A percentile compares a stretch with the other conserved stretches of the same genome.
Evolutionary conservation across 2,329 filamentous ascomycete species (phyloP).

Genomic region (Ophiocordyceps robertsii): DNA sequence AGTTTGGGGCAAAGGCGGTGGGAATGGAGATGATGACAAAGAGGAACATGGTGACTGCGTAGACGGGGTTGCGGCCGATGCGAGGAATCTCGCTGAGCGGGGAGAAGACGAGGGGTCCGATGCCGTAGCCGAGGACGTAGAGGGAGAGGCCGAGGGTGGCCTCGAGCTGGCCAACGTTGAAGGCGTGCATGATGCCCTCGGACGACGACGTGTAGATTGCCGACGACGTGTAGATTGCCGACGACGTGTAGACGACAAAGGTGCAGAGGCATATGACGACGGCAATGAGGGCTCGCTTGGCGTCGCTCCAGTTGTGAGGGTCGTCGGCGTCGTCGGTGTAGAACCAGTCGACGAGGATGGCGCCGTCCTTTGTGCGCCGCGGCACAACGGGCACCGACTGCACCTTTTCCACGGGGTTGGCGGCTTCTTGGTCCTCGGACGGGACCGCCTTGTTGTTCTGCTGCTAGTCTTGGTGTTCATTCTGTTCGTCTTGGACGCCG

Average conservation of each 20-base stretch:
- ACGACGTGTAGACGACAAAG: conserved; percentile 41
- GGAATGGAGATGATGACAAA: conserved; percentile 56
- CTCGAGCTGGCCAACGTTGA: conserved; percentile 35
- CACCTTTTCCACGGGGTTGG: conserved; percentile 20
- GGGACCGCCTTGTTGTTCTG: too few relatives aligned
- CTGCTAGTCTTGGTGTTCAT: background rate
- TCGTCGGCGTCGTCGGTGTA: conserved; percentile 40
- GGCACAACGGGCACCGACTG: conserved; percentile 33
- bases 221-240: conserved; percentile 33
- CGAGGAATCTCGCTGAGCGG: conserved; percentile 53
- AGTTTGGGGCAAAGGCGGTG: conserved; percentile 48
- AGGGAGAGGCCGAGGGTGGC: conserved; percentile 46
- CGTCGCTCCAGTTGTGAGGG: conserved; percentile 39
- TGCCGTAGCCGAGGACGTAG: conserved; percentile 50
- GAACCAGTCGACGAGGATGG: conserved; percentile 40
- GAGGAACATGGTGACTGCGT: conserved; percentile 52
- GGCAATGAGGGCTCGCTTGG: conserved; percentile 26
- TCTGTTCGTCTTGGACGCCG: background rate
- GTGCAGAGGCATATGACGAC: conserved; percentile 42
- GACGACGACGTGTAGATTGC: too few relatives aligned
- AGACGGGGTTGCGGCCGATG: conserved; percentile 55
- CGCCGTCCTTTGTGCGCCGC: conserved; percentile 33
- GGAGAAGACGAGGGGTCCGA: conserved; percentile 52
- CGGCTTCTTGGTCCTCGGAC: background rate
- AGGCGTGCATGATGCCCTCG: conserved; percentile 34